These are phyloP conservation scores for Stemphylium lycopersici DNA, from an alignment of 2,329 filamentous ascomycete species.

Conservation along the genomic window DNA sequence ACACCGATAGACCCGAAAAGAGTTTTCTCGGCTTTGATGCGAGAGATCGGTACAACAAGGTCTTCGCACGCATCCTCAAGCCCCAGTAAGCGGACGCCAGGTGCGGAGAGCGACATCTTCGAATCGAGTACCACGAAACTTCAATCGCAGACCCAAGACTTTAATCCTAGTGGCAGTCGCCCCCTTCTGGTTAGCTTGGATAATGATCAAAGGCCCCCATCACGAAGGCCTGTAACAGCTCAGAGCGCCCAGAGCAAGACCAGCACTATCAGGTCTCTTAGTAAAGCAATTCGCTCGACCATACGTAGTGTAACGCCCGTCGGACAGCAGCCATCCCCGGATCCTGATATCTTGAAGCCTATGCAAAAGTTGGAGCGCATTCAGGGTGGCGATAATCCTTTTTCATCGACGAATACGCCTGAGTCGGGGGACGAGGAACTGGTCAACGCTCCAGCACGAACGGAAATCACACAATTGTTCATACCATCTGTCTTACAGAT, in stretches of 20 bases:
- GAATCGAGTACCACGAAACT: conserved; percentile 29
- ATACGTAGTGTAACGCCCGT: conserved; percentile 48
- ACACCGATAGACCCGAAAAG: conserved; percentile 43
- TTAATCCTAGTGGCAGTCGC: conserved; percentile 22
- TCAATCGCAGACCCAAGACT: conserved; percentile 11
- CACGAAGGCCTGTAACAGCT: conserved; percentile 16
- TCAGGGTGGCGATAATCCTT: conserved; percentile 11
- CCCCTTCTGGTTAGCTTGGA: conserved; percentile 10
- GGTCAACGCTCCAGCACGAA: neutral
- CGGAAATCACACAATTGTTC: conserved; percentile 7
- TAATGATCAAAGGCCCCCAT: conserved; percentile 17
- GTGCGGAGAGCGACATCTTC: conserved; percentile 36
- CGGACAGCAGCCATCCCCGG: conserved; percentile 18
- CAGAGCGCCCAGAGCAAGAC: conserved; percentile 29
- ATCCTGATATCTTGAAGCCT: conserved; percentile 10
- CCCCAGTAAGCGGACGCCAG: conserved; percentile 15
- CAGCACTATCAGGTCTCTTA: conserved; percentile 36
- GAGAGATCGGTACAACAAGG: conserved; percentile 38
- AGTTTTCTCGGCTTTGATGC: conserved; percentile 46
- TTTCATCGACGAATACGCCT: conserved; percentile 7
- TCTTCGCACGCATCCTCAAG: neutral
- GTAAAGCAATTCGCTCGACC: conserved; percentile 40
- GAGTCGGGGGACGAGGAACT: conserved; percentile 2
- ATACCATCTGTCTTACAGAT: conserved; percentile 50
- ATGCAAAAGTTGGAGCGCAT: conserved; percentile 14